A percentile compares a stretch with the other conserved stretches of the same genome.
Conservation (phyloP, 495 filamentous ascomycete species). For the Aspergillus cavernicola region DNA sequence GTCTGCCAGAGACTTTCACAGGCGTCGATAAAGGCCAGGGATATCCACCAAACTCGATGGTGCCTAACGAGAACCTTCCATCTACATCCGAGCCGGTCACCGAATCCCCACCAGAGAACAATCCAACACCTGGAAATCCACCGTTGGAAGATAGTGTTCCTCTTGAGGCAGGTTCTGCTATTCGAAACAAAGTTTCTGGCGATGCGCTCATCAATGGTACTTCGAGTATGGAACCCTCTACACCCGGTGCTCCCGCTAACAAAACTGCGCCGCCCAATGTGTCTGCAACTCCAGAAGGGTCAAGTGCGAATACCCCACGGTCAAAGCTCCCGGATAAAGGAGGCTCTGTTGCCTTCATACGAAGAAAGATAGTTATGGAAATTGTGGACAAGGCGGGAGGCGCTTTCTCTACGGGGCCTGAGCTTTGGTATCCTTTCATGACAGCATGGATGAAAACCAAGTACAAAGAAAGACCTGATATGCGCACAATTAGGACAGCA, state of each 20-base stretch:
- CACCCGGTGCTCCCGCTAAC: neutral
- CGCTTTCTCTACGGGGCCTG: conserved; percentile 68
- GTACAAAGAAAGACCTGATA: conserved; percentile 45
- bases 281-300: neutral
- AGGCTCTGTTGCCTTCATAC: conserved; percentile 45
- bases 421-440: conserved; percentile 68
- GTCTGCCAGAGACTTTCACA: too few species aligned
- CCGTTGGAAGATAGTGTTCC: neutral
- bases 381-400: conserved; percentile 66
- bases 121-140: neutral
- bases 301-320: neutral
- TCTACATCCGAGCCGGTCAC: neutral
- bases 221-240: neutral
- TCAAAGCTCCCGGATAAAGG: conserved; percentile 23
- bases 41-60: too few species aligned
- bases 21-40: too few species aligned
- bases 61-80: neutral
- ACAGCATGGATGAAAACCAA: conserved; percentile 55
- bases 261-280: neutral
- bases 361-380: conserved; percentile 64
- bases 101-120: neutral
- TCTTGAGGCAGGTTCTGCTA: too few species aligned
- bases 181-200: neutral
- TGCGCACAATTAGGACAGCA: conserved; percentile 47
- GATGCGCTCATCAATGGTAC: neutral